phyloP scores from a whole-genome alignment of 148 eudicot genomes.

The Heliosperma pusillum region DNA sequence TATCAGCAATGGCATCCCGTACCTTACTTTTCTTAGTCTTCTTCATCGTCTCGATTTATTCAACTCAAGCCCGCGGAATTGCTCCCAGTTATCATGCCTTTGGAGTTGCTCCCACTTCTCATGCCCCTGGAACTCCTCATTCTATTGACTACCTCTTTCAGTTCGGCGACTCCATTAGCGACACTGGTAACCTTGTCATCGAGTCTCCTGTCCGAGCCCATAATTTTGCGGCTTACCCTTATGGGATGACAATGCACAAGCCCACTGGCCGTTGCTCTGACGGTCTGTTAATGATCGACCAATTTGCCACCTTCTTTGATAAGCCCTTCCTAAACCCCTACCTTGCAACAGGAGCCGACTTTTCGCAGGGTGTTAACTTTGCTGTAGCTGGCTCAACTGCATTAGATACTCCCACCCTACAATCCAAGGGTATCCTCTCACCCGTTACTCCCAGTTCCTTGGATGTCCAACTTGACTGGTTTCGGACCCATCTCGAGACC shows the following conservation, averaged over 20 bases:
- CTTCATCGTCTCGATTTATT: too few relatives aligned
- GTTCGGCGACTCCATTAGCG: constrained; percentile 6
- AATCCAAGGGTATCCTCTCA: not conserved
- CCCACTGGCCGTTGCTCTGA: constrained; percentile 10
- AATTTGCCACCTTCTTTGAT: not conserved
- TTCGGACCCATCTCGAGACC: constrained; percentile 3
- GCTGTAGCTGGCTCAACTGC: constrained; percentile 14
- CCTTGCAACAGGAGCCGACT: not conserved
- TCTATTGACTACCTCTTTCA: not conserved
- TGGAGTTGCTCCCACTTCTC: too few relatives aligned
- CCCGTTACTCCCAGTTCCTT: constrained; percentile 9
- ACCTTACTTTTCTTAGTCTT: too few relatives aligned
- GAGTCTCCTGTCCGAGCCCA: not conserved
- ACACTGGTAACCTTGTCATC: constrained; percentile 13
- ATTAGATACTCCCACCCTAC: not conserved
- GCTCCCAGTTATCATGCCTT: too few relatives aligned
- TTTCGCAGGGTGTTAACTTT: constrained; percentile 2
- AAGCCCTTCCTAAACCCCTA: not conserved
- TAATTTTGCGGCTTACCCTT: not conserved
- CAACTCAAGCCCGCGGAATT: too few relatives aligned
- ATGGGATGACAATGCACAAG: not conserved
- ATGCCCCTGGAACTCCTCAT: not conserved
- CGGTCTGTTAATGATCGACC: not conserved
- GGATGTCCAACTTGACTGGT: constrained; percentile 6
- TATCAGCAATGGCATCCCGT: too few relatives aligned